Base-by-base conservation (phyloP, 805 yeast species). In the Cyberlindnera maclurae region DNA sequence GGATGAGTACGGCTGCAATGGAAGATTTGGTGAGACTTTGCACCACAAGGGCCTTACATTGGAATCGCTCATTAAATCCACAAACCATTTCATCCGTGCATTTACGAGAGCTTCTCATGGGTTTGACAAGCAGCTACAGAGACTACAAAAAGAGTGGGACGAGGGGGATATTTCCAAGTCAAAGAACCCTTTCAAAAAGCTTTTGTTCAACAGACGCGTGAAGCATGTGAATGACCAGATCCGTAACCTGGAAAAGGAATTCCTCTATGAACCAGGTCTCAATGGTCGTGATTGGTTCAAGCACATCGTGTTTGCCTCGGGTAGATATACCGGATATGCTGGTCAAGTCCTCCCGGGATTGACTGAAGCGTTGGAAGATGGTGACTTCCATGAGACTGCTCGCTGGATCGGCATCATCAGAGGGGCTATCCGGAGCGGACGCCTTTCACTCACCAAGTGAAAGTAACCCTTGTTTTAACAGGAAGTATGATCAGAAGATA, bases 261-360 rank as follows among this genome's bases (percentile, higher is more conserved):
- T 75, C 46, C 43, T 75, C 26, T 58, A 63, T 39, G 60, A 64
- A 26, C 58, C 63, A 5, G 80, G 80, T 1, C 54, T 75, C 34
- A 63, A 60, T 6, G 63, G 60, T 20, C 63, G 80, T 54, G 55
- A 64, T 9, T 75, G 79, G 79, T 75, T 71, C 56, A 71, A 67
- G 45, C 79, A 74, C 56, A 57, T 68, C 34, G 65, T 73, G 16
- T 75, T 60, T 50, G 74, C 78, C 2, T 60, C 73, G 43, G 79
- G 79, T 3, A 62, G 79, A 49, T 69, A 70, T 48, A 73, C 78
- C 1, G 80, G 79, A 9, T 75, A 74, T 44, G 69, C 67, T 31
- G 78, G 78, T 1, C 77, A 70, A 48, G 64, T 67, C 17, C 54
- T 73, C 18, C 80, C 79, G 7, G 77, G 74, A 2, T 54, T 75